Evolutionary conservation across 768 basidiomycete genomes (phyloP).

Genomic region (Hemileccinum impolitum): DNA sequence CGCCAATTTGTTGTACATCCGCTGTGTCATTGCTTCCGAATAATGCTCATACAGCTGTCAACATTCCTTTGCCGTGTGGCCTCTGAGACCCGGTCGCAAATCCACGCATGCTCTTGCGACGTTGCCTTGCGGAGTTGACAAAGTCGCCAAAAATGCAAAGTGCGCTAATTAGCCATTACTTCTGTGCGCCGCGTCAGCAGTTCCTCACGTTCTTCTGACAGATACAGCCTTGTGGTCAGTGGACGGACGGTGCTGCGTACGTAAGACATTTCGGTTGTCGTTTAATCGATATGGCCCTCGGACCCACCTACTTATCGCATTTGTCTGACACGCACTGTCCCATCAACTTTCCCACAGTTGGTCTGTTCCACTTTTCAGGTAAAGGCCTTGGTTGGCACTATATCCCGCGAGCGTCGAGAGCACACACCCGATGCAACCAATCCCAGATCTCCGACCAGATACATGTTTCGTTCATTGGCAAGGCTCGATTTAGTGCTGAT

Average conservation of each 20-base stretch:
- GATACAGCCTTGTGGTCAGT: slow-evolving; percentile 33
- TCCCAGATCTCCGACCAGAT: slow-evolving; percentile 39
- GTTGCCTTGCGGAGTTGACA: slow-evolving; percentile 25
- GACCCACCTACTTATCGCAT: slow-evolving; percentile 35
- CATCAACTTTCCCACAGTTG: slow-evolving; percentile 33
- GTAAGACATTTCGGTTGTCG: slow-evolving; percentile 35
- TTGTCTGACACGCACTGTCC: slow-evolving; percentile 28
- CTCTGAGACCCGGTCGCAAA: slow-evolving; percentile 30
- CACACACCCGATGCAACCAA: slow-evolving; percentile 32
- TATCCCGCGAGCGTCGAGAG: slow-evolving; percentile 38
- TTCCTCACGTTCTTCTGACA: slow-evolving; percentile 31
- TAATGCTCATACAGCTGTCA: slow-evolving; percentile 27
- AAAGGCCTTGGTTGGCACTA: slow-evolving; percentile 32
- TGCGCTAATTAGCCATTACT: slow-evolving; percentile 31
- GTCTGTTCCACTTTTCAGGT: slow-evolving; percentile 29
- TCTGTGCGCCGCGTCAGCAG: slow-evolving; percentile 20
- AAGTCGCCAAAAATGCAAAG: slow-evolving; percentile 32
- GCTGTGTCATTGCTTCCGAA: slow-evolving; percentile 18
- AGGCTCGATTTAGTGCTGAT: slow-evolving; percentile 37
- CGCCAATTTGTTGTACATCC: slow-evolving; percentile 27
- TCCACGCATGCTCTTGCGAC: slow-evolving; percentile 5
- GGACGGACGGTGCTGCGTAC: slow-evolving; percentile 26
- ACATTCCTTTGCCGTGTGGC: slow-evolving; percentile 12
- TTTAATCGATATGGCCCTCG: slow-evolving; percentile 38
- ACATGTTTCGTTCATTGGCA: slow-evolving; percentile 34